Conservation (phyloP, 352 stramenopile genomes). For the Globisporangium emineosum region DNA sequence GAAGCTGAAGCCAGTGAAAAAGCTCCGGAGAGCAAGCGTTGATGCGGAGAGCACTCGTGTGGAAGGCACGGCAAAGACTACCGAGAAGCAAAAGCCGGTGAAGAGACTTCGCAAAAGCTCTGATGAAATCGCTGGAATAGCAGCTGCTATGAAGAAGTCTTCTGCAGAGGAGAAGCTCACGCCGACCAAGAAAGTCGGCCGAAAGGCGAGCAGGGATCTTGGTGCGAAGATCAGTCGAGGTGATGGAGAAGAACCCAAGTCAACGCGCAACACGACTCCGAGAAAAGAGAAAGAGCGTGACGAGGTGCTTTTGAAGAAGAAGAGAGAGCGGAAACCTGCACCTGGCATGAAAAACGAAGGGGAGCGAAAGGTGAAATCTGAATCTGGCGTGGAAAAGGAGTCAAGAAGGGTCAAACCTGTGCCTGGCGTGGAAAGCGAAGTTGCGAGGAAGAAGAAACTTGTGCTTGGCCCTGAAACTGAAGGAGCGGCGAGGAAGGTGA, state of each 20-base stretch:
- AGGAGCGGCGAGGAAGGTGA: not conserved
- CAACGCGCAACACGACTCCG: not conserved
- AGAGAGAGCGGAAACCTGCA: not conserved
- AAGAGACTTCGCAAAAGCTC: not conserved
- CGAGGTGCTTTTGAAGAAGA: not conserved
- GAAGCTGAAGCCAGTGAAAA: not conserved
- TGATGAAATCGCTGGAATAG: not conserved
- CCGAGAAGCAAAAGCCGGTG: not conserved
- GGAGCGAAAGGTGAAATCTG: not conserved
- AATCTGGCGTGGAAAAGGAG: not conserved
- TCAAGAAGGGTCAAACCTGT: not conserved
- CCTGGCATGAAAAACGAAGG: not conserved
- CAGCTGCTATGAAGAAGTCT: not conserved
- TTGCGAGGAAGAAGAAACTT: not conserved
- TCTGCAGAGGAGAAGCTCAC: not conserved
- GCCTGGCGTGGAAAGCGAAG: not conserved
- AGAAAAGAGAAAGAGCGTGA: slow-evolving; percentile 4
- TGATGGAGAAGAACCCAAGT: slow-evolving; percentile 3
- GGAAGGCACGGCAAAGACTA: not conserved
- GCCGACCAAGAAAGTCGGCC: not conserved
- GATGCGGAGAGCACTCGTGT: not conserved
- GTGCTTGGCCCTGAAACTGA: not conserved
- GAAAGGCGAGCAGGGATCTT: not conserved
- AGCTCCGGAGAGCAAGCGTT: not conserved
- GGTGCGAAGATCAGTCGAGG: not conserved